Percentiles rank a stretch among this genome's conserved stretches.
Evolutionary conservation across 169 alveolate genomes (phyloP).

Genomic region (Amoebophrya sp.): DNA sequence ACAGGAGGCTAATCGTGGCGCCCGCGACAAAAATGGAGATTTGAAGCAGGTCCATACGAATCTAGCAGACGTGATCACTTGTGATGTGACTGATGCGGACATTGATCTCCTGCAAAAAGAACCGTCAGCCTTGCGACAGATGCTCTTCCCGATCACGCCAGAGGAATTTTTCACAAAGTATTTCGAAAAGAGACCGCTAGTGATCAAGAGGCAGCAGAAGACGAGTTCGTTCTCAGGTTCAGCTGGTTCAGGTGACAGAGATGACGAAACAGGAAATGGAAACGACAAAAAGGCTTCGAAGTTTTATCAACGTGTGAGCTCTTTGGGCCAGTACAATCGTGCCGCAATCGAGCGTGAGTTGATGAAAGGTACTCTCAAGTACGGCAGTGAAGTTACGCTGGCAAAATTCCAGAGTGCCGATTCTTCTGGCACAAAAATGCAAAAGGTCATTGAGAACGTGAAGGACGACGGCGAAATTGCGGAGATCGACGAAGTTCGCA

Average conservation of each 20-base stretch:
- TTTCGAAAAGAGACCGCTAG: conserved; percentile 31
- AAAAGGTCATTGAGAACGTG: conserved; percentile 17
- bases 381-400: conserved; percentile 8
- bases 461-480: background rate
- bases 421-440: too few relatives aligned
- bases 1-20: too few relatives aligned
- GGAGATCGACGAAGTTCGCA: conserved; percentile 8
- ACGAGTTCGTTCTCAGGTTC: too few relatives aligned
- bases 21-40: too few relatives aligned
- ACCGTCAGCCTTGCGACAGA: background rate
- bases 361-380: background rate
- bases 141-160: conserved; percentile 20
- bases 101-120: too few relatives aligned
- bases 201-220: background rate
- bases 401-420: conserved; percentile 19
- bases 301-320: conserved; percentile 19
- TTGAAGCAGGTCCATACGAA: background rate
- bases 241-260: too few relatives aligned
- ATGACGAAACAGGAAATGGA: too few relatives aligned
- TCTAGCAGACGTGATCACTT: background rate
- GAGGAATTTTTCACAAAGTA: conserved; percentile 2
- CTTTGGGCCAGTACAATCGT: background rate
- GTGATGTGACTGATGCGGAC: too few relatives aligned
- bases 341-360: background rate
- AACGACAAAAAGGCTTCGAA: background rate